A percentile compares a stretch with the other conserved stretches of the same genome.
phyloP scores from a whole-genome alignment of 202 grass and related monocot species.

The Thinopyrum obtusiflorum region DNA sequence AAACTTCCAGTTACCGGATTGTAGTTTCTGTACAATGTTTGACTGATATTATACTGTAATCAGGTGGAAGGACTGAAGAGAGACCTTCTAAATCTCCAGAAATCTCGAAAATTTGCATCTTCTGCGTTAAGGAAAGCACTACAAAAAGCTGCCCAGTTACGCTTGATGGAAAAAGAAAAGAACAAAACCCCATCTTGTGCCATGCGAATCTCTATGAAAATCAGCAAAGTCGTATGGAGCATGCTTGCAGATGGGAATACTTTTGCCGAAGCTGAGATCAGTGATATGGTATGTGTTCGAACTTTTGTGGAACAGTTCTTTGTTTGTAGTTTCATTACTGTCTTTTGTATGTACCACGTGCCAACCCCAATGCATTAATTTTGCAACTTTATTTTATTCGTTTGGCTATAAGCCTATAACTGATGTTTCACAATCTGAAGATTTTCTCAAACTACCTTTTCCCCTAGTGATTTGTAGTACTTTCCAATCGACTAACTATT shows the following conservation, averaged over 20 bases:
- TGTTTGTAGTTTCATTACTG: neutral
- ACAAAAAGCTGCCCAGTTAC: slow-evolving; percentile 83
- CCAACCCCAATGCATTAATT: slow-evolving; percentile 13
- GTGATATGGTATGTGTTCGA: slow-evolving; percentile 69
- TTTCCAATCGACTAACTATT: slow-evolving; percentile 3
- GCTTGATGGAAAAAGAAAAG: slow-evolving; percentile 94
- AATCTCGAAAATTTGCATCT: slow-evolving; percentile 71
- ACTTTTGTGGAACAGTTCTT: slow-evolving; percentile 23
- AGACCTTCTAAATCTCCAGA: slow-evolving; percentile 57
- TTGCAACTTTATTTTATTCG: neutral
- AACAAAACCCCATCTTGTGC: slow-evolving; percentile 96
- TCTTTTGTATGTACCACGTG: neutral
- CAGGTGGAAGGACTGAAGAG: slow-evolving; percentile 77
- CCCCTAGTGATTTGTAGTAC: neutral
- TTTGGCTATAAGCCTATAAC: slow-evolving; percentile 17
- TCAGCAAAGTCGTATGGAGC: slow-evolving; percentile 97
- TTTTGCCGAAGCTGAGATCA: slow-evolving; percentile 99
- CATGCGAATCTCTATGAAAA: slow-evolving; percentile 85
- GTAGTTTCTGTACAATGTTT: slow-evolving; percentile 24
- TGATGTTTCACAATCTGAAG: slow-evolving; percentile 18
- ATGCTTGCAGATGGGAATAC: slow-evolving; percentile 97
- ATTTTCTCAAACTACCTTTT: slow-evolving; percentile 6
- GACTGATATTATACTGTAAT: slow-evolving; percentile 43
- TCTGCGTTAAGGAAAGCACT: slow-evolving; percentile 75
- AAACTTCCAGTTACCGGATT: neutral